A percentile compares a stretch with the other conserved stretches of the same genome.
These are phyloP conservation scores for Fusarium foetens DNA, from an alignment of 2,329 filamentous ascomycete species.

Conservation along the genomic window DNA sequence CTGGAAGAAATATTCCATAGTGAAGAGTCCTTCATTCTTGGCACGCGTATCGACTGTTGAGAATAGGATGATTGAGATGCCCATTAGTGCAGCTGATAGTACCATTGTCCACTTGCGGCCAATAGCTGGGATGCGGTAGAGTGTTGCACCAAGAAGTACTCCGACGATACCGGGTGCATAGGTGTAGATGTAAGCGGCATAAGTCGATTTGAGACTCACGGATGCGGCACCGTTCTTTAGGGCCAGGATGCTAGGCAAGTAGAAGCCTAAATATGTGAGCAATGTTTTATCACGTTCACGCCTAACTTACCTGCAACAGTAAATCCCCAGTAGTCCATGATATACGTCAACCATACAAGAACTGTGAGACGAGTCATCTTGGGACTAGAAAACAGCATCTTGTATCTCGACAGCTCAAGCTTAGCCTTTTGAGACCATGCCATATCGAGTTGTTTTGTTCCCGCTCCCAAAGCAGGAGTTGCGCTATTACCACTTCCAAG, in stretches of 20 bases:
- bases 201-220: constrained; percentile 58
- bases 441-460: constrained; percentile 22
- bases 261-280: constrained; percentile 44
- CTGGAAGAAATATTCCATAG: constrained; percentile 57
- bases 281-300: rapidly evolving
- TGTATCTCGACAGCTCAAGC: constrained; percentile 42
- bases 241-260: constrained; percentile 61
- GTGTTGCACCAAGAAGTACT: constrained; percentile 58
- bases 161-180: constrained; percentile 63
- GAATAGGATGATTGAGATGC: constrained; percentile 58
- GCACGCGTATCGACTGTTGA: constrained; percentile 53
- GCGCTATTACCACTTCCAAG: constrained; percentile 27
- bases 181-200: constrained; percentile 64
- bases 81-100: constrained; percentile 57
- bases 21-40: constrained; percentile 53
- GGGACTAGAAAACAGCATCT: constrained; percentile 48
- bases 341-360: constrained; percentile 52
- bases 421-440: constrained; percentile 29
- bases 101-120: constrained; percentile 57
- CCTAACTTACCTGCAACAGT: constrained; percentile 49
- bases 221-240: constrained; percentile 60
- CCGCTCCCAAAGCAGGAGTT: constrained; percentile 26
- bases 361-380: constrained; percentile 51
- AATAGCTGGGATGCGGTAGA: constrained; percentile 52
- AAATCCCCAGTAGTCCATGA: constrained; percentile 53